These are phyloP conservation scores for Erodium moschatum DNA, from an alignment of 441 rosid genomes.

Conservation along the genomic window DNA sequence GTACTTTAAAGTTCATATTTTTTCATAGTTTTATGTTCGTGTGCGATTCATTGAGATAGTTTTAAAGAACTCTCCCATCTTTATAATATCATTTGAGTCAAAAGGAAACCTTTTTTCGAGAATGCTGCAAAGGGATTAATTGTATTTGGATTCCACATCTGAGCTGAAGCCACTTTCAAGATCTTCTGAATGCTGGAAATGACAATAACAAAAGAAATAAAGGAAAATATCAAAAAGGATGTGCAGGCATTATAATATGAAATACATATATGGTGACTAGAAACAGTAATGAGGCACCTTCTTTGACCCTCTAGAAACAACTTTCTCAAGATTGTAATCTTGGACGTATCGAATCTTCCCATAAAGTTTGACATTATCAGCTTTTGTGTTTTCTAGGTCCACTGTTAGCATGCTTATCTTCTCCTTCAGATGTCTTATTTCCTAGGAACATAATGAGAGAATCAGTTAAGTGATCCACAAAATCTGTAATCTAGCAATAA, in stretches of 20 bases:
- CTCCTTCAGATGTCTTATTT: slow-evolving; percentile 82
- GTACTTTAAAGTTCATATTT: no score
- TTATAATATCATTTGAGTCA: slow-evolving; percentile 2
- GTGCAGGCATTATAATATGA: neutral
- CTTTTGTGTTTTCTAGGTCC: slow-evolving; percentile 82
- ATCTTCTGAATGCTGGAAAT: slow-evolving; percentile 66
- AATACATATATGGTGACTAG: slow-evolving; percentile 9
- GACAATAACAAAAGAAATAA: slow-evolving; percentile 1
- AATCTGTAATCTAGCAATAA: neutral
- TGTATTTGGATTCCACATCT: slow-evolving; percentile 94
- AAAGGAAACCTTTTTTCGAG: slow-evolving; percentile 69
- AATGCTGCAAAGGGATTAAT: slow-evolving; percentile 98
- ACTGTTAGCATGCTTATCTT: slow-evolving; percentile 58
- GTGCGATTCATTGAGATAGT: no score
- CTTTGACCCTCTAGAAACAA: slow-evolving; percentile 80
- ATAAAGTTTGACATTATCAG: slow-evolving; percentile 89
- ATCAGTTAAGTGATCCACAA: slow-evolving; percentile 10
- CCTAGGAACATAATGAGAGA: slow-evolving; percentile 35
- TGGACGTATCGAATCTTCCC: slow-evolving; percentile 94
- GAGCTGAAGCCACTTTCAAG: slow-evolving; percentile 88
- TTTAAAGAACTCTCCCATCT: no score
- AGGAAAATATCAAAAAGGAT: slow-evolving; percentile 16
- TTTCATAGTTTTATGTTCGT: no score
- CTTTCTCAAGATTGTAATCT: slow-evolving; percentile 89
- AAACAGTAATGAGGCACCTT: slow-evolving; percentile 41